Base-by-base conservation (phyloP, 2,329 filamentous ascomycete species). In the Emericellopsis cladophorae region DNA sequence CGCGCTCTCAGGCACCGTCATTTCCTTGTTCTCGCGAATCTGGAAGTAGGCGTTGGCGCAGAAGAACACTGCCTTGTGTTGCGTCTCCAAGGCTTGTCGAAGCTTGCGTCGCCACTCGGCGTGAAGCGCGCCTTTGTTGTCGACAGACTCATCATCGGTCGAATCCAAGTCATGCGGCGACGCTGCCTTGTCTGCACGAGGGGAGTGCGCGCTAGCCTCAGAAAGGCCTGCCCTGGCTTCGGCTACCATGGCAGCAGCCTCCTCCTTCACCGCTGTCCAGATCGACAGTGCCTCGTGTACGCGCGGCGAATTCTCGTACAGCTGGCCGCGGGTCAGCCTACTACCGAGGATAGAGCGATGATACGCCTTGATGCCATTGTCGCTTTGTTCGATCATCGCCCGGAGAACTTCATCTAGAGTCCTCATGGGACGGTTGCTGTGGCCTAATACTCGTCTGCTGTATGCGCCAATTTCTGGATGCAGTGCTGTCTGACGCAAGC, bases 361-460 rank as follows among this genome's bases (percentile, higher is more conserved):
- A 43, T 90, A 80, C 0, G 70, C 61, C 40, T 80, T 74, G 42
- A 90, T 73, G 1, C 62, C 56, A 6, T 66, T 66, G 43, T 90
- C 84, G 35, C 82, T 88, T 52, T 90, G 80, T 42, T 95, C 87
- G 43, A 95, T 81, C 90, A 98, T 95, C 5, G 81, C 79, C 47
- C 87, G 81, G 10, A 98, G 66, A 1, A 96, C 90, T 57, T 96
- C 85, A 15, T 80, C 75, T 2, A 95, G 81, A 1, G 89, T 93
- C 11, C 84, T 74, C 47, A 95, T 68, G 0, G 85, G 81, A 0
- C 75, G 79, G 38, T 70, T 76, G 35, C 67, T 74, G 36, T 73
- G 69, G 2, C 81, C 81, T 6, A 85, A 60, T 0, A 74, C 72
- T 45, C 72, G 74, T 12, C 81, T 69, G 48, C 81, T 83, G 26